Percentiles rank a stretch among this genome's conserved stretches.
Conservation (phyloP, 139 green algal genomes). For the Tetradesmus obliquus region DNA sequence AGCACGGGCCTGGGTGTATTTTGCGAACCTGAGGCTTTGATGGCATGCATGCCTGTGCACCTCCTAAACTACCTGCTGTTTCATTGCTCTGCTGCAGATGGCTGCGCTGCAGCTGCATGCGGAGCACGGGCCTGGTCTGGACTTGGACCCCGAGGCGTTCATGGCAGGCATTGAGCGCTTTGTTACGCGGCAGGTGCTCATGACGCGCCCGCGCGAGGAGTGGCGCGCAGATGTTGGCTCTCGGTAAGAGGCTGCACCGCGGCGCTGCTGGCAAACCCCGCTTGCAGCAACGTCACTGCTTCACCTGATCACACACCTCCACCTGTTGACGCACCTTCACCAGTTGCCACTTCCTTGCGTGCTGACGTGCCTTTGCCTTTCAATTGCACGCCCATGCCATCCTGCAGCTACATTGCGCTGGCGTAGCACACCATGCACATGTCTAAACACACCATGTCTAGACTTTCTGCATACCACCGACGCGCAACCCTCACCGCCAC, state of each 20-base stretch:
- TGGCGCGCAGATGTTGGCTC: conserved; percentile 60
- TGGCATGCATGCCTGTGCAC: neutral
- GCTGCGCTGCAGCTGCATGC: conserved; percentile 84
- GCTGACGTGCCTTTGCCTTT: too few relatives aligned
- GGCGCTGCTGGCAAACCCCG: neutral
- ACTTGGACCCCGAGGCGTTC: conserved; percentile 28
- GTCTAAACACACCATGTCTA: too few relatives aligned
- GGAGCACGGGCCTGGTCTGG: conserved; percentile 45
- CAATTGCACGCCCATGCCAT: too few relatives aligned
- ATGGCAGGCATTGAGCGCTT: conserved; percentile 30
- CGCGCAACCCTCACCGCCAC: too few relatives aligned
- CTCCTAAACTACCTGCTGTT: neutral
- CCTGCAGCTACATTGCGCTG: too few relatives aligned
- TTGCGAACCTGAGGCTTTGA: conserved; percentile 10
- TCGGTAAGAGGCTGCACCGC: neutral
- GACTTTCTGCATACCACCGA: too few relatives aligned
- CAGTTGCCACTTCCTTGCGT: too few relatives aligned
- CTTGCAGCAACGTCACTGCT: neutral
- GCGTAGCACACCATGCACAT: too few relatives aligned
- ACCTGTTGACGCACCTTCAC: too few relatives aligned
- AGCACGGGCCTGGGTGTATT: conserved; percentile 42
- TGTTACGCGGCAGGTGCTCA: conserved; percentile 49
- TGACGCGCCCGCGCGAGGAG: conserved; percentile 57
- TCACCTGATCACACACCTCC: too few relatives aligned
- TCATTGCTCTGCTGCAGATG: conserved; percentile 72